phyloP scores from a whole-genome alignment of 208 protist genomes.

The Acanthamoeba lugdunensis region DNA sequence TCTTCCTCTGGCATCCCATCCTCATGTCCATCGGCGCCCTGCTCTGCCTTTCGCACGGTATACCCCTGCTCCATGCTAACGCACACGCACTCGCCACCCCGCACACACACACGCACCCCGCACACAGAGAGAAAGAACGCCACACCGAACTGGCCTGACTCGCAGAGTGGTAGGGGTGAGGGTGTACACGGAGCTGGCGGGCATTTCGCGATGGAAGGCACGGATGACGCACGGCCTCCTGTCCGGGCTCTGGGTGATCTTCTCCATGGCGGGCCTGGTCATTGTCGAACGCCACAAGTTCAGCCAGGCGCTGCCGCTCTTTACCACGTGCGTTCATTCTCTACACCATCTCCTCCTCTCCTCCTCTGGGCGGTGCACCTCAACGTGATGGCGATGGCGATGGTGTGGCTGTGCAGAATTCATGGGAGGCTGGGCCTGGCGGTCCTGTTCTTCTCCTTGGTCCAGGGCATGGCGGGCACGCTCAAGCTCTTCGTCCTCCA shows the following conservation, averaged over 20 bases:
- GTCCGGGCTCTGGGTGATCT: background rate
- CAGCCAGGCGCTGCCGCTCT: background rate
- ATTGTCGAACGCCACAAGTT: background rate
- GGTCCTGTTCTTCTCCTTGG: background rate
- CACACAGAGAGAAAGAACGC: too few relatives aligned
- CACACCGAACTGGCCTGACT: too few relatives aligned
- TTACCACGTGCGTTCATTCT: background rate
- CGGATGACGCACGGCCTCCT: background rate
- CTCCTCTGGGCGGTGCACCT: background rate
- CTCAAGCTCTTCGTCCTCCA: conserved; percentile 1
- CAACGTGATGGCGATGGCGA: background rate
- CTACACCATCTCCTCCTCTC: background rate
- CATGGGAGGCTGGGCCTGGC: conserved; percentile 1
- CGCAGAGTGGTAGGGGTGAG: background rate
- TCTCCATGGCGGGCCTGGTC: background rate
- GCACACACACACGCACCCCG: background rate
- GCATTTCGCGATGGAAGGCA: background rate
- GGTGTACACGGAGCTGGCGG: background rate
- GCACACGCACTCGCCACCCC: background rate
- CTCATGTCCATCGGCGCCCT: background rate
- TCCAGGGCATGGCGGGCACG: background rate
- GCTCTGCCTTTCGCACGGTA: background rate
- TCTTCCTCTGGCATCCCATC: conserved; percentile 19
- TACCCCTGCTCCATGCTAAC: background rate
- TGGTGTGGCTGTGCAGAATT: background rate